These are phyloP conservation scores for Pelagomonas calceolata DNA, from an alignment of 108 stramenopile species.

Conservation along the genomic window DNA sequence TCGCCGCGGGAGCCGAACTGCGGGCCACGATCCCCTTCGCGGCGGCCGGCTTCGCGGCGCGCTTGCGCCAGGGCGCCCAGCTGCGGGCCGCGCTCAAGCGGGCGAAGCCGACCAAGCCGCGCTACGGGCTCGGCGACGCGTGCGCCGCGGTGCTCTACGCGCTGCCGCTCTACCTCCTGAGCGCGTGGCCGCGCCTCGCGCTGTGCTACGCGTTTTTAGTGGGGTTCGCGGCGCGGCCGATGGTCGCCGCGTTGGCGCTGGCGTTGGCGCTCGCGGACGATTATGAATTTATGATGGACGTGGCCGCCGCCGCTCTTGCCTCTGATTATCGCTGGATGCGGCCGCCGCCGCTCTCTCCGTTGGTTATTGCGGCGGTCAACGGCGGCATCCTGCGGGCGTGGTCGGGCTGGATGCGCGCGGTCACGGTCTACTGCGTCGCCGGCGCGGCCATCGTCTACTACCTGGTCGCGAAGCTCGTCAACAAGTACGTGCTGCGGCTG, in stretches of 20 bases:
- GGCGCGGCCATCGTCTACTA: neutral
- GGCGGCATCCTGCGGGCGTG: too few species aligned
- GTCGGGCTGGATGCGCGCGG: too few species aligned
- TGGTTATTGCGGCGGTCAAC: too few species aligned
- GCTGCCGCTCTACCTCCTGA: too few species aligned
- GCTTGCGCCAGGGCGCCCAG: neutral
- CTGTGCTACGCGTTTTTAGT: too few species aligned
- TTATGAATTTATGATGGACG: neutral
- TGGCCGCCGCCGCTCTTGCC: too few species aligned
- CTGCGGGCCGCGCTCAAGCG: neutral
- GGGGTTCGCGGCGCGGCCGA: neutral
- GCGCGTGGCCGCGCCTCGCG: too few species aligned
- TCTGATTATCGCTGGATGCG: too few species aligned
- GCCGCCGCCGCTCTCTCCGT: too few species aligned
- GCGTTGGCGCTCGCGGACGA: neutral
- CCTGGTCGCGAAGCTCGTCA: neutral
- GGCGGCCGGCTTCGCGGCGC: neutral
- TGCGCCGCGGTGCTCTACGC: too few species aligned
- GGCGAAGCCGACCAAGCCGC: neutral
- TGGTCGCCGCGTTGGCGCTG: neutral
- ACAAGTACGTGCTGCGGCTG: neutral
- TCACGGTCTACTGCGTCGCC: neutral
- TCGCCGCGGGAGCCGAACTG: neutral
- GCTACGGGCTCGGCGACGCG: too few species aligned
- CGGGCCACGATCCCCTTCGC: neutral